phyloP scores from a whole-genome alignment of 179 eudicot genomes.

The Corrigiola litoralis region DNA sequence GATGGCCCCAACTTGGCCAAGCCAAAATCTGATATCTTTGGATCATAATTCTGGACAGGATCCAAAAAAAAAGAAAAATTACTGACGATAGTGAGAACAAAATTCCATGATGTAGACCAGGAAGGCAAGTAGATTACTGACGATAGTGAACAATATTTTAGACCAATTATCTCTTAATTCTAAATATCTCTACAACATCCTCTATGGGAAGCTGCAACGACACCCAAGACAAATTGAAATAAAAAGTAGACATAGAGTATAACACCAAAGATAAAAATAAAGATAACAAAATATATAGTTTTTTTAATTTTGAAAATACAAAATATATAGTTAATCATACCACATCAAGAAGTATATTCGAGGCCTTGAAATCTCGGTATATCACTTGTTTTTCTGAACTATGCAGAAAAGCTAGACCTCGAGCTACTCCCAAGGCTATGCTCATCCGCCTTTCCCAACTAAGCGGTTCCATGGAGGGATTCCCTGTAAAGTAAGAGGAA shows the following conservation, averaged over 20 bases:
- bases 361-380: constrained; percentile 78
- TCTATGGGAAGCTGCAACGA: too few species aligned
- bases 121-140: background rate
- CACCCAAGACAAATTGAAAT: too few species aligned
- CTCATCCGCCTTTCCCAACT: constrained; percentile 78
- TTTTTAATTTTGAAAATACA: too few species aligned
- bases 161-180: too few species aligned
- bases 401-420: constrained; percentile 86
- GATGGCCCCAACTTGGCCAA: constrained; percentile 77
- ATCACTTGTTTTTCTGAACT: constrained; percentile 78
- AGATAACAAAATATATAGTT: too few species aligned
- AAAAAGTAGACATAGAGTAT: too few species aligned
- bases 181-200: too few species aligned
- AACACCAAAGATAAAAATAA: background rate
- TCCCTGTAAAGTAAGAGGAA: constrained; percentile 21
- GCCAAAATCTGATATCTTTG: constrained; percentile 85
- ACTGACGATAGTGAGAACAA: too few species aligned
- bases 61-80: too few species aligned
- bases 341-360: constrained; percentile 70
- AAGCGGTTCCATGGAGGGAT: constrained; percentile 30
- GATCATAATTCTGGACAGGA: constrained; percentile 44
- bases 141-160: too few species aligned
- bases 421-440: constrained; percentile 88
- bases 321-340: too few species aligned
- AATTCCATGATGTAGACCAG: background rate